Percentiles rank a stretch among this genome's conserved stretches.
Evolutionary conservation across 148 eudicot species (phyloP).

Genomic region (Cornus florida): DNA sequence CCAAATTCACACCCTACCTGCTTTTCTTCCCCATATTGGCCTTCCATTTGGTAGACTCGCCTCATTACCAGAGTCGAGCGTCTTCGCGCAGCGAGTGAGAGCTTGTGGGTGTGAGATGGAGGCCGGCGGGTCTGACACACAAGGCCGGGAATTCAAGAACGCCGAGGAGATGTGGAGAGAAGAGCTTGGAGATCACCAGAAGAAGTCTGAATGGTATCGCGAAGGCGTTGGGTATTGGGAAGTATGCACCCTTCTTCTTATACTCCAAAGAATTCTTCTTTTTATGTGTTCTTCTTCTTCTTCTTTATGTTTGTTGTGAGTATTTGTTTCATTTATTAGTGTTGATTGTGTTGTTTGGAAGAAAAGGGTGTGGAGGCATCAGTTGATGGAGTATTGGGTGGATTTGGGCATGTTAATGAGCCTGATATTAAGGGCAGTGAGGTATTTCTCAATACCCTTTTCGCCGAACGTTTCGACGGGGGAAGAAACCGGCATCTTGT

Average conservation of each 20-base stretch:
- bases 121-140: constrained; percentile 57
- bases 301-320: neutral
- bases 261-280: neutral
- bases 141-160: constrained; percentile 67
- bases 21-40: too few relatives aligned
- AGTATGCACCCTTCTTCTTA: constrained; percentile 30
- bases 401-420: constrained; percentile 70
- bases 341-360: constrained; percentile 8
- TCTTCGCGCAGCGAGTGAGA: neutral
- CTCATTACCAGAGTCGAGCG: too few relatives aligned
- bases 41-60: too few relatives aligned
- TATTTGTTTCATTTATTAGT: neutral
- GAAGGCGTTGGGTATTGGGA: constrained; percentile 83
- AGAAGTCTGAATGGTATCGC: constrained; percentile 71
- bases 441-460: constrained; percentile 58
- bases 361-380: constrained; percentile 88
- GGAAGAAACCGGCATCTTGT: constrained; percentile 53
- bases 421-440: constrained; percentile 79
- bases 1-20: too few relatives aligned
- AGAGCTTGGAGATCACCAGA: constrained; percentile 60
- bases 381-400: constrained; percentile 91
- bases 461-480: constrained; percentile 44
- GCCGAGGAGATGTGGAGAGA: constrained; percentile 97
- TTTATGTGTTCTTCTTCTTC: neutral
- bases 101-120: constrained; percentile 44